Conservation (phyloP, 2,329 filamentous ascomycete species). For the Chrysoporthe cubensis region DNA sequence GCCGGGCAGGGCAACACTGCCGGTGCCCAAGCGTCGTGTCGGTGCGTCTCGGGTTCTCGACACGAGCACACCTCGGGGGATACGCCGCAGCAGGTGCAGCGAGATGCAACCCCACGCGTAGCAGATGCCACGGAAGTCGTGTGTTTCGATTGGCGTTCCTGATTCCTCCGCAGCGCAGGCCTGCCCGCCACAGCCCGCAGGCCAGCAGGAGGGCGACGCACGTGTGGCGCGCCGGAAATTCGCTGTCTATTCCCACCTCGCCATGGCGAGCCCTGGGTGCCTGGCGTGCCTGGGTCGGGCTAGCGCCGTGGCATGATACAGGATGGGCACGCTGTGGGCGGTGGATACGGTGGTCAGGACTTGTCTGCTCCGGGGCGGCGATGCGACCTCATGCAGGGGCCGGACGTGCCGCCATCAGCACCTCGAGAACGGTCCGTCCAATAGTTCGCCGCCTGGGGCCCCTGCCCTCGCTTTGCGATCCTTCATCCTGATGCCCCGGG, state of each 20-base stretch:
- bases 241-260: conserved; percentile 1
- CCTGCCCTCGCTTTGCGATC: not conserved
- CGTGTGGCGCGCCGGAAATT: conserved; percentile 4
- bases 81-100: no score
- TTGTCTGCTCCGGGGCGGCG: conserved; percentile 2
- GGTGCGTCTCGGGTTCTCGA: no score
- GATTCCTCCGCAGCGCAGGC: not conserved
- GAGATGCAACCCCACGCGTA: not conserved
- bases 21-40: no score
- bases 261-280: not conserved
- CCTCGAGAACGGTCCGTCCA: not conserved
- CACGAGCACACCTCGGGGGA: no score
- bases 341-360: not conserved
- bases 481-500: conserved; percentile 9
- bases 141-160: not conserved
- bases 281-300: not conserved
- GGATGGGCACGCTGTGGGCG: not conserved
- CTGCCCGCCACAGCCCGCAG: not conserved
- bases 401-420: not conserved
- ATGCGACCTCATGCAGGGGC: conserved; percentile 16
- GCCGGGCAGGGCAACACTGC: no score
- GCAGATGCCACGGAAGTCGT: not conserved
- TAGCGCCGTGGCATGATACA: conserved; percentile 1
- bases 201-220: not conserved
- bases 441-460: not conserved